A percentile compares a stretch with the other conserved stretches of the same genome.
Evolutionary conservation across 2,329 filamentous ascomycete species (phyloP).

Genomic region (Lasiodiplodia sp.): DNA sequence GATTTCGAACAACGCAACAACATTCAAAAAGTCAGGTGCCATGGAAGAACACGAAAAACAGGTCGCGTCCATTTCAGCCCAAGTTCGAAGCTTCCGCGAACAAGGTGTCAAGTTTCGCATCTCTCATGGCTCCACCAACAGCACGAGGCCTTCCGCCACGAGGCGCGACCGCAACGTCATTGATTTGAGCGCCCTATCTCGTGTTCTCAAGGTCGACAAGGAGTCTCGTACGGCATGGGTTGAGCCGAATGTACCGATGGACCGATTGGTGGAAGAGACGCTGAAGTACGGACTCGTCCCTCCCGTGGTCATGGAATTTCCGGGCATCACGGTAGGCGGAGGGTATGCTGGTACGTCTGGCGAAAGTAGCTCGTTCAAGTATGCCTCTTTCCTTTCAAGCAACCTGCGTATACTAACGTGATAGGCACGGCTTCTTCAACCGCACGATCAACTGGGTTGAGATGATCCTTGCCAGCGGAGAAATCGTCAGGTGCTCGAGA

Average conservation of each 20-base stretch:
- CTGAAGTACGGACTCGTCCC: slow-evolving; percentile 64
- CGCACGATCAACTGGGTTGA: slow-evolving; percentile 67
- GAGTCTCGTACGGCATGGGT: slow-evolving; percentile 64
- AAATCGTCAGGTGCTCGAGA: slow-evolving; percentile 62
- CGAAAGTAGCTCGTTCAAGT: slow-evolving; percentile 72
- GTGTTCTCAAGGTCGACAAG: slow-evolving; percentile 67
- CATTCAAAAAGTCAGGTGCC: not conserved
- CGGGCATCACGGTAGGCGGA: slow-evolving; percentile 74
- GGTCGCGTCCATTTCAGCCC: slow-evolving; percentile 55
- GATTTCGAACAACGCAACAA: not conserved
- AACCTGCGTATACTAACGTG: not conserved
- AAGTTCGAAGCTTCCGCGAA: slow-evolving; percentile 58
- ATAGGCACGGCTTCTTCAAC: slow-evolving; percentile 64
- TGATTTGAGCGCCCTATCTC: slow-evolving; percentile 69
- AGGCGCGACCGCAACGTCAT: slow-evolving; percentile 56
- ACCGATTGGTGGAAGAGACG: slow-evolving; percentile 65
- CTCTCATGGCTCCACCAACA: slow-evolving; percentile 79
- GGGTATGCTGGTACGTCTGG: slow-evolving; percentile 72
- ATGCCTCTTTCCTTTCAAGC: slow-evolving; percentile 39
- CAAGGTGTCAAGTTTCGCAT: slow-evolving; percentile 70
- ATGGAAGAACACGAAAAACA: slow-evolving; percentile 51
- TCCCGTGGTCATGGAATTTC: slow-evolving; percentile 74
- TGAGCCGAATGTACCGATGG: slow-evolving; percentile 75
- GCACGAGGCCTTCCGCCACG: slow-evolving; percentile 62
- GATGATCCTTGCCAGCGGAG: slow-evolving; percentile 69